Evolutionary conservation across 495 filamentous ascomycete genomes (phyloP), one percentile per base, ranked within the genome.

Genomic region (Penicillium bialowiezense): DNA sequence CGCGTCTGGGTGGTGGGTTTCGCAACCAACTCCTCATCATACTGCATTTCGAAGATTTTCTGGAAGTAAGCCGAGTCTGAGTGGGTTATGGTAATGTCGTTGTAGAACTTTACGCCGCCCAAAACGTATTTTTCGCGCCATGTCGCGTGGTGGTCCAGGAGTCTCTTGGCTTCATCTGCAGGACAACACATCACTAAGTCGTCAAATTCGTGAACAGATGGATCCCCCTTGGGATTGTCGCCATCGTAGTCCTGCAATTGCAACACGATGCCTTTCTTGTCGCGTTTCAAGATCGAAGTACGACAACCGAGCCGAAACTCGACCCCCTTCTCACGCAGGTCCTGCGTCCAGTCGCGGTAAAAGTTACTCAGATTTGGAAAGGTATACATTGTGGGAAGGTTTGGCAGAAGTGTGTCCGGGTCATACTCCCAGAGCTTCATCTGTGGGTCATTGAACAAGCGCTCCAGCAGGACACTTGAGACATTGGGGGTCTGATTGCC

Each of bases 71-170:
- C 60, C n/a, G 70, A 65, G 66, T 95, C 89, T 38, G 74, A 80
- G 63, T 95, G 88, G 19, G 89, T 93, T 60, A 93, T 80, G 20
- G 89, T 95, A 53, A 92, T 81, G 62, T 95, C 88, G 71, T 91
- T 81, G 63, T 76, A 88, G 65, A 90, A 91, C 47, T 79, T 83
- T n/a, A 86, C 86, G 32, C 82, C 82, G 29, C 85, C 83, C 1
- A 92, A 80, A 28, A 92, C 82, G 19, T 71, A 80, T 23, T 67
- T 76, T 59, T 92, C 88, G 33, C 73, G 74, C 73, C 78, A 80
- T 20, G 78, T 82, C 20, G 86, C 75, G 23, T 82, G 80, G 31
- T 71, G 67, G 46, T 75, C 80, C 3, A 91, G 77, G 1, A 92
- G 72, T 8, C 77, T 75, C 42, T 83, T 80, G 7, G 88, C 82